Percentiles rank a stretch among this genome's conserved stretches.
These are phyloP conservation scores for Luzula sylvatica DNA, from an alignment of 176 grass and related monocot species.

Conservation along the genomic window DNA sequence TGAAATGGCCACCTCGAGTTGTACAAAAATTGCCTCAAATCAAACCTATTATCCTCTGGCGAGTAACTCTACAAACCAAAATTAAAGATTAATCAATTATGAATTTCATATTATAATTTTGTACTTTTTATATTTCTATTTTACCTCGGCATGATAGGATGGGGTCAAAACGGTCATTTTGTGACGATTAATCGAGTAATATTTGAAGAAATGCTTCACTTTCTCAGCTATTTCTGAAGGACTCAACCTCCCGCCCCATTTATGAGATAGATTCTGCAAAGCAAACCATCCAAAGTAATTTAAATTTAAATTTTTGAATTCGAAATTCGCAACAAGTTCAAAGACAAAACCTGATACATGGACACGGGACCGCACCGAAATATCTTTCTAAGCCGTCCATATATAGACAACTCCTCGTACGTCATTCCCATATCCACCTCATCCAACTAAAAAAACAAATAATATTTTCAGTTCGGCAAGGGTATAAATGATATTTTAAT, in stretches of 20 bases:
- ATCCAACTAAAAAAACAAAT: slow-evolving; percentile 62
- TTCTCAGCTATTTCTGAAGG: slow-evolving; percentile 90
- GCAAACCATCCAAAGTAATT: background rate
- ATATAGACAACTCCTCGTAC: slow-evolving; percentile 85
- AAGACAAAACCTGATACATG: slow-evolving; percentile 71
- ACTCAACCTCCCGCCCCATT: slow-evolving; percentile 69
- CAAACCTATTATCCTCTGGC: slow-evolving; percentile 91
- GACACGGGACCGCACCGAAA: slow-evolving; percentile 90
- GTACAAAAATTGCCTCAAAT: slow-evolving; percentile 92
- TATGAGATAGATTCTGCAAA: slow-evolving; percentile 74
- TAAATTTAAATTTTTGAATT: background rate
- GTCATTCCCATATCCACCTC: slow-evolving; percentile 99
- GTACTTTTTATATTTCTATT: background rate
- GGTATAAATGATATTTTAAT: no score
- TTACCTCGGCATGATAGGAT: slow-evolving; percentile 91
- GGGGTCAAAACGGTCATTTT: slow-evolving; percentile 98
- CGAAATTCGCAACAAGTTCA: background rate
- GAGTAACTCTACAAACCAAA: slow-evolving; percentile 80
- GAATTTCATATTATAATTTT: background rate
- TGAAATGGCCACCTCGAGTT: slow-evolving; percentile 79
- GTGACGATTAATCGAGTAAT: slow-evolving; percentile 90
- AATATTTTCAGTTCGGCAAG: slow-evolving; percentile 13
- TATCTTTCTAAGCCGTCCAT: slow-evolving; percentile 96
- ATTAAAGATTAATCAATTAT: background rate
- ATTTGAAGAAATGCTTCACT: slow-evolving; percentile 97